Base-by-base conservation (phyloP, 352 stramenopile species). In the Globisporangium ultimum region DNA sequence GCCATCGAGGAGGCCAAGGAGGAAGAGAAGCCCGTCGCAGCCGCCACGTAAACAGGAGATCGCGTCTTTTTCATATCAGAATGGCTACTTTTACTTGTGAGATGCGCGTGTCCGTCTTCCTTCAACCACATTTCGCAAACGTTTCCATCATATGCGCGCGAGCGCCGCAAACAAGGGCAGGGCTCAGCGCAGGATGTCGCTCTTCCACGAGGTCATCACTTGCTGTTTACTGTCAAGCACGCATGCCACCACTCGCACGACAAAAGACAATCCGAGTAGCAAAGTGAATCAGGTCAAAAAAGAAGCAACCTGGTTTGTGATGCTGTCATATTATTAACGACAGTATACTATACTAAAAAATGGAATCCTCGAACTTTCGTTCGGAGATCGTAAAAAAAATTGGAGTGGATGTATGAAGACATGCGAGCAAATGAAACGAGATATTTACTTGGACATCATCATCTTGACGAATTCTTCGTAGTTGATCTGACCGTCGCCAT, bases 381-480 rank as follows among this genome's bases (percentile, higher is more conserved):
- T 45, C 40, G 40, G 40, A 45, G 52, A 58, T 58, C 17, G 11
- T 7, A 24, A 22, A 58, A 58, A 24, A 46, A n/a, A 24, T 28
- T 21, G 47, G 15, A 15, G 47, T 36, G 47, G 5, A 42, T 54
- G 18, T 45, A n/a, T 18, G 13, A n/a, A 5, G 8, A 59, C 12
- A 52, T 15, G 41, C 43, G 24, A n/a, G 38, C 14, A 43, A 43
- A 43, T 43, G 38, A 43, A 59, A 17, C 24, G 24, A 28, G 24
- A 49, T 61, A 55, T 62, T 93, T 97, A 97, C 86, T 97, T 97
- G 74, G 87, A 96, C 92, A 99, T 99, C 96, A 99, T 99, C 95
- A 98, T 99, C 90, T 98, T 98, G 68, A 99, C 95, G 76, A 99
- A 99, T 78, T 99, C 97, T 83, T 99, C 96, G 88, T 99, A 99